Evolutionary conservation across 306 rosid species (phyloP).

Genomic region (Argentina anserina): DNA sequence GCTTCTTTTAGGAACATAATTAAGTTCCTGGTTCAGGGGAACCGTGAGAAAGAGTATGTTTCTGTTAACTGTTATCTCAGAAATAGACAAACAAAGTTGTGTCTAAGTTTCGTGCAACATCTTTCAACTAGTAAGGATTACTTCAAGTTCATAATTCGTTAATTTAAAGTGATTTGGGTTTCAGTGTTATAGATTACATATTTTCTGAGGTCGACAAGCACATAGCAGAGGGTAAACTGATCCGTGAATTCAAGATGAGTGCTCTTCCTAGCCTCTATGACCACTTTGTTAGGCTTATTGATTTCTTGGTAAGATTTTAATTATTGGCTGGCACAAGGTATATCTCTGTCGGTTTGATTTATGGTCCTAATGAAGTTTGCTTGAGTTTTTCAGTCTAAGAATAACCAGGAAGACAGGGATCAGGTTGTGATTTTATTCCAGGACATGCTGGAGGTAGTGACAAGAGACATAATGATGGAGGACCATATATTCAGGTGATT

Average conservation of each 20-base stretch:
- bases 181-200: constrained; percentile 64
- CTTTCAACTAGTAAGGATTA: not conserved
- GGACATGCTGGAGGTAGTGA: constrained; percentile 95
- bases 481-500: constrained; percentile 69
- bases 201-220: constrained; percentile 63
- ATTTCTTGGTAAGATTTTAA: constrained; percentile 54
- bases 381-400: constrained; percentile 52
- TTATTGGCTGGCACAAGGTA: not conserved
- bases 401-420: constrained; percentile 71
- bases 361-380: constrained; percentile 18
- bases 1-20: constrained; percentile 83
- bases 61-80: not conserved
- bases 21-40: constrained; percentile 67
- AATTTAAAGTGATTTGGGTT: constrained; percentile 6
- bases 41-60: constrained; percentile 69
- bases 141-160: not conserved
- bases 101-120: not conserved
- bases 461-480: constrained; percentile 92
- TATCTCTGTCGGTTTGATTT: constrained; percentile 10
- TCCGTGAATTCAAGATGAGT: constrained; percentile 64
- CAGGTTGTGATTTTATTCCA: constrained; percentile 87
- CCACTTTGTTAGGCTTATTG: constrained; percentile 66
- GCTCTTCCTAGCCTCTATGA: constrained; percentile 83
- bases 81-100: not conserved
- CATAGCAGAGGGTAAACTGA: constrained; percentile 39